Conservation (phyloP, 2,329 filamentous ascomycete species). For the Fusarium albidum region DNA sequence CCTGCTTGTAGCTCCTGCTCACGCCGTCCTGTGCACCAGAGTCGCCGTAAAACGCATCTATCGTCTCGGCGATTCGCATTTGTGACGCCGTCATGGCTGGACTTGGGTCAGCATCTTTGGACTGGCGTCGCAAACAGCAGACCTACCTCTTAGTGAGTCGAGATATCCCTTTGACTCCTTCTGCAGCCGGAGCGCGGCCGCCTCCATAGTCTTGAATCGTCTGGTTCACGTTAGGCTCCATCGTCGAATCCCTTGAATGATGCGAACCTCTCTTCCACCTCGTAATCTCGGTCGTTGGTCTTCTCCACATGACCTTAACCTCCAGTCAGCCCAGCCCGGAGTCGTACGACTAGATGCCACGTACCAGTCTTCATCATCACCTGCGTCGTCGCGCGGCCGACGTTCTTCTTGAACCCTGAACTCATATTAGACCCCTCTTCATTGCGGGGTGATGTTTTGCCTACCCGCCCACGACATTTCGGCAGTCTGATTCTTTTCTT, state of each 20-base stretch:
- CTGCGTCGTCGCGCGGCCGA: slow-evolving; percentile 98
- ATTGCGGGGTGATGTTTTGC: slow-evolving; percentile 41
- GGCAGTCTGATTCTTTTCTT: slow-evolving; percentile 36
- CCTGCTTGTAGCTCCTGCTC: slow-evolving; percentile 96
- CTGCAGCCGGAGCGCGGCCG: slow-evolving; percentile 88
- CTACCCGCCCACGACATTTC: slow-evolving; percentile 77
- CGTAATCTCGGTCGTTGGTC: slow-evolving; percentile 98
- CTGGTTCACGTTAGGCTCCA: slow-evolving; percentile 55
- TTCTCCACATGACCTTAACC: slow-evolving; percentile 88
- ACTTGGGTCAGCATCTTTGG: slow-evolving; percentile 25
- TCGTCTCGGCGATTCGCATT: slow-evolving; percentile 99
- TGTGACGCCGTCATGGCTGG: slow-evolving; percentile 97
- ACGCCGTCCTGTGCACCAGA: slow-evolving; percentile 94
- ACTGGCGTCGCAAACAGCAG: neutral
- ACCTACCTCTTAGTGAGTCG: slow-evolving; percentile 85
- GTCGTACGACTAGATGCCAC: slow-evolving; percentile 31
- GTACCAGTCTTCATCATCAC: slow-evolving; percentile 99
- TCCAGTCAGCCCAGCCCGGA: slow-evolving; percentile 18
- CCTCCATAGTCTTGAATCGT: slow-evolving; percentile 97
- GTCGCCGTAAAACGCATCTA: slow-evolving; percentile 98
- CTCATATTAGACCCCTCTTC: slow-evolving; percentile 42
- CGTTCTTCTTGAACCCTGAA: slow-evolving; percentile 80
- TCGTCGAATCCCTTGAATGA: neutral
- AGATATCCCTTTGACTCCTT: slow-evolving; percentile 99
- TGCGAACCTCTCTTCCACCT: slow-evolving; percentile 87